Evolutionary conservation across 148 eudicot species (phyloP).

Genomic region (Silene conica): DNA sequence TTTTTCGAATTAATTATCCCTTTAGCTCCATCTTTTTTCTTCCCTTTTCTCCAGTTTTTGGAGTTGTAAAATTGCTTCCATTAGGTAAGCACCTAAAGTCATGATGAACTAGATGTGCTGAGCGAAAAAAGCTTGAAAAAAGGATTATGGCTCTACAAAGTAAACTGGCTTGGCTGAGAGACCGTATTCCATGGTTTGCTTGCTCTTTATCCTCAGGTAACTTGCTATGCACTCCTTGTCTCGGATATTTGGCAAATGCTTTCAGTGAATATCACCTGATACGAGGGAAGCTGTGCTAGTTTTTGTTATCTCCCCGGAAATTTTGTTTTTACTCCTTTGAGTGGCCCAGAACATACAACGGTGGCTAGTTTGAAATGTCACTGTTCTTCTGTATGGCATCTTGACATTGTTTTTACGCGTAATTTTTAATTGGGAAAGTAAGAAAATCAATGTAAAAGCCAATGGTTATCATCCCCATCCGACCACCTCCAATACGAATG

Average conservation of each 20-base stretch:
- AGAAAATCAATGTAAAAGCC: too few species aligned
- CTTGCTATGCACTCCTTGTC: constrained; percentile 14
- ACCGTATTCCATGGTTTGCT: constrained; percentile 19
- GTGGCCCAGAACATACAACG: not conserved
- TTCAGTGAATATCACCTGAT: not conserved
- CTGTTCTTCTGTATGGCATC: not conserved
- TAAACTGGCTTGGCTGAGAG: constrained; percentile 29
- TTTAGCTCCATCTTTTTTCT: constrained; percentile 12
- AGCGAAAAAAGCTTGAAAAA: constrained; percentile 33
- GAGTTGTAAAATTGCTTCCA: constrained; percentile 27
- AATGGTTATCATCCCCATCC: too few species aligned
- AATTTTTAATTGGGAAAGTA: too few species aligned
- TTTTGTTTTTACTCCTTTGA: not conserved
- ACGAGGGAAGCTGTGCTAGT: not conserved
- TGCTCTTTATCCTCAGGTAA: constrained; percentile 43
- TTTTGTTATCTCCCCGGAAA: not conserved
- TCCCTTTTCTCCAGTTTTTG: constrained; percentile 23
- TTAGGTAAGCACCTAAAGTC: constrained; percentile 45
- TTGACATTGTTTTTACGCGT: not conserved
- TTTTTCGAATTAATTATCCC: not conserved
- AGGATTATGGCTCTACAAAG: constrained; percentile 21
- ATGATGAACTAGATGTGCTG: constrained; percentile 38
- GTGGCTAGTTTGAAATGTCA: not conserved
- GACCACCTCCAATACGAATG: too few species aligned
- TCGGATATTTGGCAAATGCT: constrained; percentile 13